These are phyloP conservation scores for Haematococcus sp. DNA, from an alignment of 139 green algal genomes.

Conservation along the genomic window DNA sequence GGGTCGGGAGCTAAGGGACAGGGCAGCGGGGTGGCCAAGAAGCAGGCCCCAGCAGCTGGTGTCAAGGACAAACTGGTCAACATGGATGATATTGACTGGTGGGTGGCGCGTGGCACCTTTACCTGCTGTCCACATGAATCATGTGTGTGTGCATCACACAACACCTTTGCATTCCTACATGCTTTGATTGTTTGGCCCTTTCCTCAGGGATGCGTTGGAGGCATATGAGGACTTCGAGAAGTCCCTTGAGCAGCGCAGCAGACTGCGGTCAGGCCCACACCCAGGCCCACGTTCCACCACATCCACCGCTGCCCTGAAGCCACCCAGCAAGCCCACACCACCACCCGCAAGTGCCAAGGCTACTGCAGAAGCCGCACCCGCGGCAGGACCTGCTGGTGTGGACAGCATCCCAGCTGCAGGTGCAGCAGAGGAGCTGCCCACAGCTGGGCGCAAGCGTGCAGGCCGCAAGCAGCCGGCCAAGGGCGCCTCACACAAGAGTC, in stretches of 20 bases:
- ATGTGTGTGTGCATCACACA: no score
- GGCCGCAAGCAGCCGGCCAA: not conserved
- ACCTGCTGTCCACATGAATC: no score
- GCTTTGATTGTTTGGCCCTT: no score
- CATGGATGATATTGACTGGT: conserved; percentile 19
- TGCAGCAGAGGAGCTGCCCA: not conserved
- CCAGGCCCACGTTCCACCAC: no score
- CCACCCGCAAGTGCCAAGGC: no score
- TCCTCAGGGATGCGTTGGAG: not conserved
- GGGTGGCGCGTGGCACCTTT: no score
- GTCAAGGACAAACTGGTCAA: conserved; percentile 5
- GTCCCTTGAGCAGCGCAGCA: conserved; percentile 1
- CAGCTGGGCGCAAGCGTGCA: not conserved
- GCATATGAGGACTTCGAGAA: conserved; percentile 1
- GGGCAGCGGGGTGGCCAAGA: no score
- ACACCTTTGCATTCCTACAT: no score
- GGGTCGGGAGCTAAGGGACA: no score
- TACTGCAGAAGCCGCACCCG: not conserved
- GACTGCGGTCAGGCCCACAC: not conserved
- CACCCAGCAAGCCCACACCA: no score
- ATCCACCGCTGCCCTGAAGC: no score
- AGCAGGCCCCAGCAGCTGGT: not conserved
- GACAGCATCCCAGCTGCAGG: not conserved
- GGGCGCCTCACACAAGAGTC: not conserved
- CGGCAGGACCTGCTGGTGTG: not conserved